Conservation (phyloP, 2,329 filamentous ascomycete species). For the Onygena corvina region DNA sequence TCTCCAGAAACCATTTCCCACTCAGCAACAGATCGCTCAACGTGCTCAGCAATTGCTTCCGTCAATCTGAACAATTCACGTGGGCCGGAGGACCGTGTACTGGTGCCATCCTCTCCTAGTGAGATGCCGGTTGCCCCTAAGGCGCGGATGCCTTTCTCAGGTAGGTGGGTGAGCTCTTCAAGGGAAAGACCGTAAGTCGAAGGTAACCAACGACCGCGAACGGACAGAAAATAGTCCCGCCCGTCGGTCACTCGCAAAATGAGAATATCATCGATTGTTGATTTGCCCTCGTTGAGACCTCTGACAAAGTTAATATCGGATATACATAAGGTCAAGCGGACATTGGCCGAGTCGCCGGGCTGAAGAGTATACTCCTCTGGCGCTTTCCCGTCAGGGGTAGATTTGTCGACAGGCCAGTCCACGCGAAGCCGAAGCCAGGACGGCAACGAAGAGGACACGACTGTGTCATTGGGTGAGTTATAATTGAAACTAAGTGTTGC, state of each 20-base stretch:
- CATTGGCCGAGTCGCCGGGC: conserved; percentile 69
- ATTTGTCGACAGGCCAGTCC: conserved; percentile 38
- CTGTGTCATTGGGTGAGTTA: conserved; percentile 44
- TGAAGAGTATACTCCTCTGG: conserved; percentile 53
- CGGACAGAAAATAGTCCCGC: conserved; percentile 79
- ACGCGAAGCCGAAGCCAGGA: conserved; percentile 63
- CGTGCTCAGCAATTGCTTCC: conserved; percentile 56
- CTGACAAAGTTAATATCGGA: conserved; percentile 52
- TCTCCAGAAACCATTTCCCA: conserved; percentile 46
- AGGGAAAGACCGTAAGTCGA: conserved; percentile 75
- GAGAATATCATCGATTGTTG: conserved; percentile 68
- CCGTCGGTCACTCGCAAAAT: conserved; percentile 74
- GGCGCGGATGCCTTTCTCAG: conserved; percentile 64
- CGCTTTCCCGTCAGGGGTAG: conserved; percentile 14
- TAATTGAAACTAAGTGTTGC: conserved; percentile 73
- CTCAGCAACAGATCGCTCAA: conserved; percentile 48
- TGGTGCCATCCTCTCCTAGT: conserved; percentile 23
- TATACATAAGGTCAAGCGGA: conserved; percentile 57
- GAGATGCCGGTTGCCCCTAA: conserved; percentile 31
- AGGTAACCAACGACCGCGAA: conserved; percentile 65
- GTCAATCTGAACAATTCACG: conserved; percentile 83
- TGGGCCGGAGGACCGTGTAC: conserved; percentile 61
- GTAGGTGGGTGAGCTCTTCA: conserved; percentile 76
- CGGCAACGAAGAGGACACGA: conserved; percentile 35
- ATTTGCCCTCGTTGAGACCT: conserved; percentile 56